Evolutionary conservation across 495 filamentous ascomycete genomes (phyloP), one percentile per base, ranked within the genome.

Genomic region (Lentithecium fluviatile): DNA sequence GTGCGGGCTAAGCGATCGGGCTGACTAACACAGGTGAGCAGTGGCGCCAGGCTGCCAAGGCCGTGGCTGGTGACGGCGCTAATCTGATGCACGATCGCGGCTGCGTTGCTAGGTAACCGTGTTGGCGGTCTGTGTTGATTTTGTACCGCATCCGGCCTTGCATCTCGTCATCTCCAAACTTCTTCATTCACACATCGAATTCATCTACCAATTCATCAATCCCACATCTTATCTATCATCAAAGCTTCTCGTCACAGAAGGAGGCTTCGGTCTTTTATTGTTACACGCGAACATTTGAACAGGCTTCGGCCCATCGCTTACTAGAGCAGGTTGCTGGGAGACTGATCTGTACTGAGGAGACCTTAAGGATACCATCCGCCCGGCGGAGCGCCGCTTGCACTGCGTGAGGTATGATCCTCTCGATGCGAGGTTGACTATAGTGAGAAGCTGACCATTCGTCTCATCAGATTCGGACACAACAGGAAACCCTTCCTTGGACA

Each of bases 361-460:
- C 69, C 52, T 60, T 68, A 69, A 68, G 43, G 24, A 66, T 45
- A 57, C 59, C 47, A 63, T 37, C 58, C 68, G 70, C 77, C 73
- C 84, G 85, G 85, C 84, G 83, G 83, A 81, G 49, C 79, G 82
- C 80, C 80, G 83, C 82, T 85, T 85, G 82, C 80, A 80, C 85
- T 88, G 85, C 83, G 83, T 83, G 85, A 88, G 83, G 85, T 88
- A 73, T 61, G 78, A 36, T 26, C 50, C 23, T 32, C 36, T 34
- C 11, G 19, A 42, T 32, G 21, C 29, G 29, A 32, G 29, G 29
- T 10, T 32, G 4, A 10, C 10, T 10, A 10, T 32, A 4, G 29
- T 4, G 45, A n/a, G n/a, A 49, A 37, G 47, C 54, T 63, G 40
- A 63, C 10, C 47, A 12, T 49, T 29, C 20, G 7, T n/a, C 19